Percentiles rank a stretch among this genome's conserved stretches.
Conservation (phyloP, 139 green algal species). For the Yamagishiella unicocca region DNA sequence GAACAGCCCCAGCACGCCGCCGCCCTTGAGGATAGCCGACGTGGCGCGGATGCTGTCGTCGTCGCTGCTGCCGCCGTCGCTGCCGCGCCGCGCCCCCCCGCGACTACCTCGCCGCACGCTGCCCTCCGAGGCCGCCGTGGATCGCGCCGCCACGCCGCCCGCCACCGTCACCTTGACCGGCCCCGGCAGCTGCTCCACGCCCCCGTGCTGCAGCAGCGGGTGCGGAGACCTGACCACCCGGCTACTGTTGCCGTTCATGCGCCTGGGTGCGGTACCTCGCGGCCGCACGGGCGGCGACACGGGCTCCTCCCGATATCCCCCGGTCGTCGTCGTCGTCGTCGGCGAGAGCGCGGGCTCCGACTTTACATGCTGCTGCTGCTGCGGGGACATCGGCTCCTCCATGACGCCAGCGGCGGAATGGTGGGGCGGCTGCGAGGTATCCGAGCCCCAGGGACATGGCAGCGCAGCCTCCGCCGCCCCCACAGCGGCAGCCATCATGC, state of each 20-base stretch:
- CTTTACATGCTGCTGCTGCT: no score
- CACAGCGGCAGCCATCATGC: no score
- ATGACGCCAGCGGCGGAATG: no score
- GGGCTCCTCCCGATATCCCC: no score
- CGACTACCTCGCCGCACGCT: neutral
- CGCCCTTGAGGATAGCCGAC: neutral
- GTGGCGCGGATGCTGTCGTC: neutral
- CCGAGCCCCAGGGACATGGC: no score
- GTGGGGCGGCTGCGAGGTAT: no score
- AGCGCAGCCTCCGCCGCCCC: no score
- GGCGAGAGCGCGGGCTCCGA: no score
- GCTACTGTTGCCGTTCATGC: slow-evolving; percentile 17
- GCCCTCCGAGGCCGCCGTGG: neutral
- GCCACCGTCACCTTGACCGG: neutral
- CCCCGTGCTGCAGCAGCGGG: neutral
- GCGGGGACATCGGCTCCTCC: no score
- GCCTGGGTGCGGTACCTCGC: neutral
- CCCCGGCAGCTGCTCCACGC: neutral
- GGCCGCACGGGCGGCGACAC: neutral
- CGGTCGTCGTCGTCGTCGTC: no score
- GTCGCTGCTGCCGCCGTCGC: neutral
- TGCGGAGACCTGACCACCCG: neutral
- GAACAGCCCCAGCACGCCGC: slow-evolving; percentile 2
- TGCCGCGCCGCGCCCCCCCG: neutral
- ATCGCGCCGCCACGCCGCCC: neutral